These are phyloP conservation scores for Hypoxylon rubiginosum DNA, from an alignment of 2,329 filamentous ascomycete genomes.

Conservation along the genomic window DNA sequence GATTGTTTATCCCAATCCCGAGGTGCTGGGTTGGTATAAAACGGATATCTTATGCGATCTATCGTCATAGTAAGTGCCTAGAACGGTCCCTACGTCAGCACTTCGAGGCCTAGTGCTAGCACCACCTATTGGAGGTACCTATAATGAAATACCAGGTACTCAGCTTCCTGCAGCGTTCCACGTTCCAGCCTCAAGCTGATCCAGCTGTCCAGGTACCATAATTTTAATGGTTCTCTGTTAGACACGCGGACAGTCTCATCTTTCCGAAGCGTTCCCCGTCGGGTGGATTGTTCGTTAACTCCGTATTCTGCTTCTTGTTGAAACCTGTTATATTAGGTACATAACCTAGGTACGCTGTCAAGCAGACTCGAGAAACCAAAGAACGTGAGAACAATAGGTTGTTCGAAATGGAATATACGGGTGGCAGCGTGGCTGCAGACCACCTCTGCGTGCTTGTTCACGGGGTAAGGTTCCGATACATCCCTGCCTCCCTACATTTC, in stretches of 20 bases:
- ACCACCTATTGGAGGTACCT: not conserved
- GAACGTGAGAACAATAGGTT: not conserved
- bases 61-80: not conserved
- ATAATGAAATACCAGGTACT: not conserved
- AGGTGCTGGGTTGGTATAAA: not conserved
- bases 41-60: no score
- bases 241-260: constrained; percentile 26
- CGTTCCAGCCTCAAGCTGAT: constrained; percentile 12
- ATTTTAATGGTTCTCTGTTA: not conserved
- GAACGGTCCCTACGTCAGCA: constrained; percentile 21
- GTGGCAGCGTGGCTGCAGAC: constrained; percentile 68
- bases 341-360: no score
- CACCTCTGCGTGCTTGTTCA: constrained; percentile 85
- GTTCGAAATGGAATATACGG: constrained; percentile 61
- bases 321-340: constrained; percentile 1
- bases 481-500: constrained; percentile 22
- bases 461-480: constrained; percentile 66
- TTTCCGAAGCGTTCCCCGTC: constrained; percentile 17
- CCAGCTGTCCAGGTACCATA: not conserved
- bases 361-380: not conserved
- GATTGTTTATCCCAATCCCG: not conserved
- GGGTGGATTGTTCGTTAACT: constrained; percentile 2
- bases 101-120: not conserved
- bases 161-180: constrained; percentile 7
- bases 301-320: not conserved